Evolutionary conservation across 106 monocot genomes (phyloP).

Genomic region (Triglochin maritima): DNA sequence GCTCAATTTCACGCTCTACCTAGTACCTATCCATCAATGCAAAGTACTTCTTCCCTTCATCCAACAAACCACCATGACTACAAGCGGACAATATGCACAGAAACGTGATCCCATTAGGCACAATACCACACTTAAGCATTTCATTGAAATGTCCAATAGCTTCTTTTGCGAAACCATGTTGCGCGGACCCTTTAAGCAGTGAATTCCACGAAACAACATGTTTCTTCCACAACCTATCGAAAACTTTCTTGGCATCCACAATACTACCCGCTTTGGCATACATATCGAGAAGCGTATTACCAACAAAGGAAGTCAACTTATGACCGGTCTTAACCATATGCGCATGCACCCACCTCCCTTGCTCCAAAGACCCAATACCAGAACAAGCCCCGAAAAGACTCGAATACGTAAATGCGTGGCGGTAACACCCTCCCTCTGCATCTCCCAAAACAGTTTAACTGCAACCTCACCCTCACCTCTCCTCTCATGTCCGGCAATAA

Average conservation of each 20-base stretch:
- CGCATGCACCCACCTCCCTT: slow-evolving; percentile 43
- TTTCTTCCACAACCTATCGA: slow-evolving; percentile 19
- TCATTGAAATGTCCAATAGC: slow-evolving; percentile 17
- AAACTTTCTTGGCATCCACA: slow-evolving; percentile 25
- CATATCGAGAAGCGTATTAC: slow-evolving; percentile 42
- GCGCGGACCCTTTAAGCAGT: slow-evolving; percentile 29
- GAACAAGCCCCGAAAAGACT: slow-evolving; percentile 57
- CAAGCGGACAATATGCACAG: slow-evolving; percentile 21
- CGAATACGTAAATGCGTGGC: slow-evolving; percentile 40
- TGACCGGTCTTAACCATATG: slow-evolving; percentile 31
- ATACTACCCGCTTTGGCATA: slow-evolving; percentile 45
- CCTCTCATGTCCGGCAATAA: slow-evolving; percentile 15
- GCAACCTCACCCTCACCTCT: slow-evolving; percentile 8
- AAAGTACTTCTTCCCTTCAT: slow-evolving; percentile 41
- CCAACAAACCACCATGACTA: slow-evolving; percentile 39
- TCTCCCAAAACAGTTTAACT: slow-evolving; percentile 27
- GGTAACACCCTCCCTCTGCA: slow-evolving; percentile 27
- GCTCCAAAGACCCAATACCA: slow-evolving; percentile 28
- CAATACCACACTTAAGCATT: slow-evolving; percentile 17
- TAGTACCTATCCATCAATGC: slow-evolving; percentile 30
- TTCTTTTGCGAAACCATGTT: slow-evolving; percentile 34
- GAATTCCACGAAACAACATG: slow-evolving; percentile 48
- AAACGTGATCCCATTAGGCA: slow-evolving; percentile 28
- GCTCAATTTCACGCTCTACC: slow-evolving; percentile 6
- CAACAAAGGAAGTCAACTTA: slow-evolving; percentile 27